These are phyloP conservation scores for Pholiota molesta DNA, from an alignment of 768 basidiomycete genomes.

Conservation along the genomic window DNA sequence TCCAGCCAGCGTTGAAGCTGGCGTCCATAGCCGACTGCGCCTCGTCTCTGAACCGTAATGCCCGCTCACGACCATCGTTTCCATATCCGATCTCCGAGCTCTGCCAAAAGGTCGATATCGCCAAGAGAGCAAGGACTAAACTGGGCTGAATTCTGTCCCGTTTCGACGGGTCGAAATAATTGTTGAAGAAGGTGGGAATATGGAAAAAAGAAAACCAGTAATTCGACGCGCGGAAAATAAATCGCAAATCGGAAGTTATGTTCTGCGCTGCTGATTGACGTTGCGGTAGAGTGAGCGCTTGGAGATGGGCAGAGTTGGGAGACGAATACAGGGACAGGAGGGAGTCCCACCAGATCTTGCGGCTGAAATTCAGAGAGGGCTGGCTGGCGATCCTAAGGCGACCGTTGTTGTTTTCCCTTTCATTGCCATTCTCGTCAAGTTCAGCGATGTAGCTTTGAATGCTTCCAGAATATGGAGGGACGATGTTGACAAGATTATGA, in stretches of 20 bases:
- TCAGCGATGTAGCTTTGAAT: slow-evolving; percentile 29
- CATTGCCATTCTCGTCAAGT: slow-evolving; percentile 31
- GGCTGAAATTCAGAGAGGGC: slow-evolving; percentile 68
- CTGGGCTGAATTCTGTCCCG: slow-evolving; percentile 68
- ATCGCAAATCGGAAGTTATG: slow-evolving; percentile 61
- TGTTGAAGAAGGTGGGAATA: slow-evolving; percentile 65
- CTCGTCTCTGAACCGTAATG: slow-evolving; percentile 63
- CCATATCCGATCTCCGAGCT: slow-evolving; percentile 65
- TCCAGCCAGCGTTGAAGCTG: slow-evolving; percentile 69
- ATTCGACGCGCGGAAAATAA: slow-evolving; percentile 64
- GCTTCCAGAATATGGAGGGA: slow-evolving; percentile 19
- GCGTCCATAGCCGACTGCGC: slow-evolving; percentile 74
- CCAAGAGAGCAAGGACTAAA: slow-evolving; percentile 61
- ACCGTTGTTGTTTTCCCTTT: slow-evolving; percentile 20
- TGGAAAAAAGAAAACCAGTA: slow-evolving; percentile 80
- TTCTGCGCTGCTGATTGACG: slow-evolving; percentile 47
- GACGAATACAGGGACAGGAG: slow-evolving; percentile 59
- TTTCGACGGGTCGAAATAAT: slow-evolving; percentile 55
- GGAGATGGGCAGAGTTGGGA: slow-evolving; percentile 32
- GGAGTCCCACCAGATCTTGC: slow-evolving; percentile 82
- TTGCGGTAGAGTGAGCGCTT: slow-evolving; percentile 40
- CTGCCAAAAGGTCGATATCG: slow-evolving; percentile 69
- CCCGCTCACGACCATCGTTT: slow-evolving; percentile 52
- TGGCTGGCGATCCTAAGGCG: slow-evolving; percentile 44
- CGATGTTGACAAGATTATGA: slow-evolving; percentile 23